phyloP scores from a whole-genome alignment of 2,329 filamentous ascomycete species.

The Taxawa tesnikishii region DNA sequence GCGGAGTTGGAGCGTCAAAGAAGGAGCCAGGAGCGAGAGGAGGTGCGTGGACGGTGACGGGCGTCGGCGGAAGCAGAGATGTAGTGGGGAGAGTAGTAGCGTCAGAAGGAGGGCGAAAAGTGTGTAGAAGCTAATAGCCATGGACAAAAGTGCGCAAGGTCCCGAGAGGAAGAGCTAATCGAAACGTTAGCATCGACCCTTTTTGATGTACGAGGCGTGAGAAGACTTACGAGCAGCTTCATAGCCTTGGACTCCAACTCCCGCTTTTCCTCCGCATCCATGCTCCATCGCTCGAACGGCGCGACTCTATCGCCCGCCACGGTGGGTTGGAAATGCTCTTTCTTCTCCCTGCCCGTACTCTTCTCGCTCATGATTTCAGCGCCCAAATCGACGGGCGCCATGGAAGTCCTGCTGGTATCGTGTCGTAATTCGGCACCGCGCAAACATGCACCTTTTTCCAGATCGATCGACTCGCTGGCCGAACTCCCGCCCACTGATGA shows the following conservation, averaged over 20 bases:
- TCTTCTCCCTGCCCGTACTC: no score
- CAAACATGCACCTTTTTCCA: no score
- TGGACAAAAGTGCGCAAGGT: conserved; percentile 42
- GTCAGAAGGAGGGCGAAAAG: conserved; percentile 38
- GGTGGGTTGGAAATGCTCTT: no score
- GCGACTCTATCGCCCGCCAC: no score
- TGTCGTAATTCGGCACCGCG: no score
- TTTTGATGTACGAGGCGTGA: conserved; percentile 9
- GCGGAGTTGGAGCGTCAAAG: conserved; percentile 39
- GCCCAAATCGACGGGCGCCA: no score
- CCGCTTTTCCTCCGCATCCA: conserved; percentile 24
- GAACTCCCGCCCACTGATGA: no score
- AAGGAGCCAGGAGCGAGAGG: conserved; percentile 39
- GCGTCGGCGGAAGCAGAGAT: conserved; percentile 32
- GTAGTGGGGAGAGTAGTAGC: conserved; percentile 39
- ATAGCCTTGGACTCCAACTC: conserved; percentile 31
- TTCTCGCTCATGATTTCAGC: no score
- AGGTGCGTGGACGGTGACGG: conserved; percentile 39
- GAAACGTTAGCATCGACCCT: not conserved
- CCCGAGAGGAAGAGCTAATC: conserved; percentile 38
- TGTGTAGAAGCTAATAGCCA: conserved; percentile 42
- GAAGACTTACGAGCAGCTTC: conserved; percentile 25
- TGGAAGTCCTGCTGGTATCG: no score
- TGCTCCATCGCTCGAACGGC: no score
- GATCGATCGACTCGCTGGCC: no score